Conservation (phyloP, 768 basidiomycete genomes). For the Agrocybe pediades region DNA sequence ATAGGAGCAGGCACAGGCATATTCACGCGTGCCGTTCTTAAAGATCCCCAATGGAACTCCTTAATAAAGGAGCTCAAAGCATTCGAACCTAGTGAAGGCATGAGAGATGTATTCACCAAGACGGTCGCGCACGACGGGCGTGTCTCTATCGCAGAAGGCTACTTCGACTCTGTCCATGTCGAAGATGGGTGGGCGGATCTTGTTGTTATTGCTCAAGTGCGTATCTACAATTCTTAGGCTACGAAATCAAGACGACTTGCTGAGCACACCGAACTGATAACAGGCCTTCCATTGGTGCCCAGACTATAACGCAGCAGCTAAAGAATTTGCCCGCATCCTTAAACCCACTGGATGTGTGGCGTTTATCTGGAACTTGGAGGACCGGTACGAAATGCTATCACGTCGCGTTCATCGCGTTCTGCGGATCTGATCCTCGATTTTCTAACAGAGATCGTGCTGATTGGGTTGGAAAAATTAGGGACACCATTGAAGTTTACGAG, state of each 20-base stretch:
- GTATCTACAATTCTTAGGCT: neutral
- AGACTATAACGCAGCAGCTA: constrained; percentile 68
- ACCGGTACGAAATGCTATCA: constrained; percentile 52
- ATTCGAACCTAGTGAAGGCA: constrained; percentile 85
- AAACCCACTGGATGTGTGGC: constrained; percentile 72
- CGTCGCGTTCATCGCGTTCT: no score
- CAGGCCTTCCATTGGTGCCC: constrained; percentile 96
- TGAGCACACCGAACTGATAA: constrained; percentile 7
- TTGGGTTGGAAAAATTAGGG: constrained; percentile 79
- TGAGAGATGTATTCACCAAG: constrained; percentile 72
- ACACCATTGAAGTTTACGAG: constrained; percentile 70
- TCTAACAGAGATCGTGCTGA: constrained; percentile 45
- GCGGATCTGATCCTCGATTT: neutral
- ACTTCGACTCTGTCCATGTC: constrained; percentile 66
- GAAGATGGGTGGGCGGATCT: constrained; percentile 74
- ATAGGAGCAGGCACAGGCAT: constrained; percentile 88
- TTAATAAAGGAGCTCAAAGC: constrained; percentile 59
- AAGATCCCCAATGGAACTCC: constrained; percentile 55
- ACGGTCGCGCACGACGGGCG: constrained; percentile 51
- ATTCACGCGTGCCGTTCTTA: constrained; percentile 81
- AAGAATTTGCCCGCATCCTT: constrained; percentile 80
- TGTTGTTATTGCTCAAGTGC: constrained; percentile 75
- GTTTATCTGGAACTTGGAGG: constrained; percentile 92
- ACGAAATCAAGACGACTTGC: no score
- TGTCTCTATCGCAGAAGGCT: constrained; percentile 60